A percentile compares a stretch with the other conserved stretches of the same genome.
Conservation (phyloP, 495 filamentous ascomycete species). For the Trichoderma gamsii region DNA sequence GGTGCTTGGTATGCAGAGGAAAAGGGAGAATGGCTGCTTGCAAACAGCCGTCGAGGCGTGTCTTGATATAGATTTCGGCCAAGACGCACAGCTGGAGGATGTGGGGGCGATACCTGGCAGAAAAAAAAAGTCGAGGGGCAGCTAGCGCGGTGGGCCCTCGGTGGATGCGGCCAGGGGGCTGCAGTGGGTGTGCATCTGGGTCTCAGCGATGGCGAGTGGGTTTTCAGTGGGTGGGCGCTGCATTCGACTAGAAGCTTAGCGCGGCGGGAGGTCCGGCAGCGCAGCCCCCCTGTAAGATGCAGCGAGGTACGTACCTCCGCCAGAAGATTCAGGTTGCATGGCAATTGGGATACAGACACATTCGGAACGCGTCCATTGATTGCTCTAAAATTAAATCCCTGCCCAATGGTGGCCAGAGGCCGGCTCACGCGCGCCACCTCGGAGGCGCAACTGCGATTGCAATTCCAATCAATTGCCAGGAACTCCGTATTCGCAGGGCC, state of each 20-base stretch:
- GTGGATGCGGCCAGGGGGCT: conserved; percentile 4
- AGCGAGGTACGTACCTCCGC: neutral
- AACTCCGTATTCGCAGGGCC: neutral
- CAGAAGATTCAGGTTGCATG: too few relatives aligned
- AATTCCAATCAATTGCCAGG: neutral
- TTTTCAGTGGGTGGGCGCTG: conserved; percentile 11
- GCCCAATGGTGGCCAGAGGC: neutral
- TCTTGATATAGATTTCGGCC: conserved; percentile 5
- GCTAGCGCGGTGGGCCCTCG: neutral
- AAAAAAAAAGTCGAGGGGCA: conserved; percentile 8
- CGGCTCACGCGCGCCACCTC: neutral
- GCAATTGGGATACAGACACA: neutral
- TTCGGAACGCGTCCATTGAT: neutral
- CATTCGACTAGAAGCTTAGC: conserved; percentile 12
- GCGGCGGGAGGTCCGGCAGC: conserved; percentile 11
- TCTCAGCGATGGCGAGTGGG: conserved; percentile 9
- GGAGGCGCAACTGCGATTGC: neutral
- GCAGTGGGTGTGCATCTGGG: conserved; percentile 8
- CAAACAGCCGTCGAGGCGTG: conserved; percentile 2
- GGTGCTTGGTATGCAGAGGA: conserved; percentile 3
- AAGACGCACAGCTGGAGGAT: neutral
- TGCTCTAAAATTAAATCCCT: conserved; percentile 3
- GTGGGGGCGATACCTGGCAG: conserved; percentile 1
- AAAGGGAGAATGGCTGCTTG: conserved; percentile 8
- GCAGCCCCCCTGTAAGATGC: neutral